Evolutionary conservation across 164 flowering plant species (phyloP).

Genomic region (Santalum album): DNA sequence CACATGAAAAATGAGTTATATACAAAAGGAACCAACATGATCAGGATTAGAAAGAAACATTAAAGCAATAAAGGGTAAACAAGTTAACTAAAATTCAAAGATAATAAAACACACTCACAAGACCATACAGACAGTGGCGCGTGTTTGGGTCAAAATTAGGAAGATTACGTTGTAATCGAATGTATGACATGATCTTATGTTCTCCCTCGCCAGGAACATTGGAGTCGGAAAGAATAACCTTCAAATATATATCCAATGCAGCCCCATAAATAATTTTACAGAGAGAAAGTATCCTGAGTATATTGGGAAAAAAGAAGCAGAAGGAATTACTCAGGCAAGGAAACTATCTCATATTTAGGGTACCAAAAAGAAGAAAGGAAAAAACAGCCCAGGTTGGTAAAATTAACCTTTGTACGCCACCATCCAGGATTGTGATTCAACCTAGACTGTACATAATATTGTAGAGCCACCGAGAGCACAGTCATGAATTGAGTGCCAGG

Average conservation of each 20-base stretch:
- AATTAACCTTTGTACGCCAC: slow-evolving; percentile 62
- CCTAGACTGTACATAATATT: slow-evolving; percentile 71
- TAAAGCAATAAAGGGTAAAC: not conserved
- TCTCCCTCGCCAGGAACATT: slow-evolving; percentile 99
- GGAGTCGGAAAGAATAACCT: slow-evolving; percentile 98
- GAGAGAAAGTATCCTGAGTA: slow-evolving; percentile 48
- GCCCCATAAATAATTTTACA: slow-evolving; percentile 64
- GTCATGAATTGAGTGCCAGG: slow-evolving; percentile 98
- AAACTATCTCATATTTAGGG: slow-evolving; percentile 31
- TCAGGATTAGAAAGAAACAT: not conserved
- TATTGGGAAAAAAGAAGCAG: slow-evolving; percentile 25
- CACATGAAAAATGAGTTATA: not conserved
- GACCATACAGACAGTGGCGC: slow-evolving; percentile 88
- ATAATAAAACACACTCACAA: slow-evolving; percentile 38
- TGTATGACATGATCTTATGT: slow-evolving; percentile 93
- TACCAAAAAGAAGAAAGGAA: slow-evolving; percentile 12
- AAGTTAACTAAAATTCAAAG: not conserved
- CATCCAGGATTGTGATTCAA: slow-evolving; percentile 70
- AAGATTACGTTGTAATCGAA: slow-evolving; percentile 78
- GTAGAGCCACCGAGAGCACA: slow-evolving; percentile 83
- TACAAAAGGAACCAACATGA: not conserved
- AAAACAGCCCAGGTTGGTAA: slow-evolving; percentile 7
- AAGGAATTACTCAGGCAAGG: slow-evolving; percentile 42
- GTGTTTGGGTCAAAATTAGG: slow-evolving; percentile 92
- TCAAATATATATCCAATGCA: slow-evolving; percentile 81